These are phyloP conservation scores for Pestalotiopsis sp. DNA, from an alignment of 2,329 filamentous ascomycete species.

Conservation along the genomic window DNA sequence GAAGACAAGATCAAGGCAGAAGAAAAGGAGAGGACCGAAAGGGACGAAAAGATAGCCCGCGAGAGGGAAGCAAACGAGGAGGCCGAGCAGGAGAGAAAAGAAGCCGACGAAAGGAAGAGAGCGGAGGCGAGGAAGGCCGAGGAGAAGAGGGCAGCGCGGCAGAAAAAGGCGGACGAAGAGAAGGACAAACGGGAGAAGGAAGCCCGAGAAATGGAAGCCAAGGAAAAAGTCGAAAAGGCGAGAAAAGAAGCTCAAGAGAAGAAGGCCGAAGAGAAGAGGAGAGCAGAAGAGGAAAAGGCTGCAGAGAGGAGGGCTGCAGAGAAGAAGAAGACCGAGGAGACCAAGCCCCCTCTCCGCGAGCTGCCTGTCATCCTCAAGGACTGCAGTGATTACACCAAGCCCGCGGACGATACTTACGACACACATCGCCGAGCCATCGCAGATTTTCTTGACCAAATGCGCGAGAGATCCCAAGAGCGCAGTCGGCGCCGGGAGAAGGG, in stretches of 20 bases:
- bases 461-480: background rate
- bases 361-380: background rate
- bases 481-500: background rate
- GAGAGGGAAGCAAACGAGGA: no score
- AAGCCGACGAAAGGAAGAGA: background rate
- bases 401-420: background rate
- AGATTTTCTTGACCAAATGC: background rate
- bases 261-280: background rate
- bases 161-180: background rate
- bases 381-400: background rate
- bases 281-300: background rate
- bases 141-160: background rate
- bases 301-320: background rate
- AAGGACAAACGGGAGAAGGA: background rate
- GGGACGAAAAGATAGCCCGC: no score
- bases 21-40: background rate
- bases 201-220: no score
- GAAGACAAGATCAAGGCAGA: background rate
- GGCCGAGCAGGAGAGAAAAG: background rate
- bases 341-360: background rate
- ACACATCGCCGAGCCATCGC: background rate
- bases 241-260: background rate
- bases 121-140: background rate
- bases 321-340: background rate
- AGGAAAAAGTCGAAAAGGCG: background rate